These are phyloP conservation scores for Starmera quercuum DNA, from an alignment of 805 yeast species.

Conservation along the genomic window DNA sequence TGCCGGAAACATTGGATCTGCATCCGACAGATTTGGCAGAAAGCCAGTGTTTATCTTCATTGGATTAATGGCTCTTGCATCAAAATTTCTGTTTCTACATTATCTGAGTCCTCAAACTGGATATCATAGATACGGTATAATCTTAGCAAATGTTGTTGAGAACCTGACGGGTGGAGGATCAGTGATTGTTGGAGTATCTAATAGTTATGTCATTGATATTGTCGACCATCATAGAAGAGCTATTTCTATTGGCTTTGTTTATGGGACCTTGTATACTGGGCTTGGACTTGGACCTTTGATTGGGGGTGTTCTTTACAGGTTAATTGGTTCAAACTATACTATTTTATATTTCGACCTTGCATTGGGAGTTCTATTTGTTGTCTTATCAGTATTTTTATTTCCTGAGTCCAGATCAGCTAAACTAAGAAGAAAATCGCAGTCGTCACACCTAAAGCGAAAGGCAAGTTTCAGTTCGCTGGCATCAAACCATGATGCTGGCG, in stretches of 20 bases:
- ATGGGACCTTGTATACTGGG: slow-evolving; percentile 55
- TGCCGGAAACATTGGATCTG: slow-evolving; percentile 55
- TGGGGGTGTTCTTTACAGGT: slow-evolving; percentile 34
- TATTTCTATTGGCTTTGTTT: slow-evolving; percentile 47
- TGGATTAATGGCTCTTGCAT: slow-evolving; percentile 17
- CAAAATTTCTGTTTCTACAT: slow-evolving; percentile 13
- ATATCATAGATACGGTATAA: slow-evolving; percentile 30
- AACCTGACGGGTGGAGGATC: slow-evolving; percentile 58
- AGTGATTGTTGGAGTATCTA: slow-evolving; percentile 47
- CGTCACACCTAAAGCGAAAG: slow-evolving; percentile 21
- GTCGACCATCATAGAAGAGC: slow-evolving; percentile 54
- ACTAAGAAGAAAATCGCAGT: slow-evolving; percentile 46
- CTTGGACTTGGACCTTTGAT: slow-evolving; percentile 58
- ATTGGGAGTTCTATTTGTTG: slow-evolving; percentile 24
- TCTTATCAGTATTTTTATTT: slow-evolving; percentile 31
- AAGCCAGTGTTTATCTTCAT: slow-evolving; percentile 35
- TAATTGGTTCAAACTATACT: slow-evolving; percentile 18
- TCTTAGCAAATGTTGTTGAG: slow-evolving; percentile 36
- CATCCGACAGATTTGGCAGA: slow-evolving; percentile 61
- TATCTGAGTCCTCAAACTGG: slow-evolving; percentile 26
- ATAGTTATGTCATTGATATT: slow-evolving; percentile 70
- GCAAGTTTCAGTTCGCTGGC: slow-evolving; percentile 24
- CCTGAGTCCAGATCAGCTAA: slow-evolving; percentile 59
- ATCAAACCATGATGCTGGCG: slow-evolving; percentile 6
- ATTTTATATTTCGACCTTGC: slow-evolving; percentile 24